A percentile compares a stretch with the other conserved stretches of the same genome.
phyloP scores from a whole-genome alignment of 164 flowering plant species.

The Stephania cephalantha region DNA sequence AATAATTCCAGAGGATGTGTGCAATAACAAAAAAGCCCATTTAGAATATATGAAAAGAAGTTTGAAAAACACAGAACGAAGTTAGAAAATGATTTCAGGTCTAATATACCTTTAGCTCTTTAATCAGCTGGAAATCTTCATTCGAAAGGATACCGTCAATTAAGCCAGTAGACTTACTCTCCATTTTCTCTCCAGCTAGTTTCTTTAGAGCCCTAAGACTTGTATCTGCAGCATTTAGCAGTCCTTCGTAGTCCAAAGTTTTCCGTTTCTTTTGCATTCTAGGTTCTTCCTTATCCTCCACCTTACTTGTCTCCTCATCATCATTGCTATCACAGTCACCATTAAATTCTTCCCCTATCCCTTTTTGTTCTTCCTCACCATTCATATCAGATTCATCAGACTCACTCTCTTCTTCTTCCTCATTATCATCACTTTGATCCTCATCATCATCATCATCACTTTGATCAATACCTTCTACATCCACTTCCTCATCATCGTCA shows the following conservation, averaged over 20 bases:
- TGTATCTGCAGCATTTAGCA: slow-evolving; percentile 46
- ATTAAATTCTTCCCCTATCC: slow-evolving; percentile 10
- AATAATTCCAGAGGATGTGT: not conserved
- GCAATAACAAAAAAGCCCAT: not conserved
- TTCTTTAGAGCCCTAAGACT: slow-evolving; percentile 82
- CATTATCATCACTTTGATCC: slow-evolving; percentile 9
- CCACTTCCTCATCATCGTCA: slow-evolving; percentile 6
- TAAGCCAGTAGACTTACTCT: slow-evolving; percentile 20
- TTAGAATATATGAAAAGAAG: not conserved
- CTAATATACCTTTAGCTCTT: slow-evolving; percentile 57
- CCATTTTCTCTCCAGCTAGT: slow-evolving; percentile 40
- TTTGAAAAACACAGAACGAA: not conserved
- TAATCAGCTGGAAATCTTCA: slow-evolving; percentile 79
- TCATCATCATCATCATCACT: slow-evolving; percentile 15
- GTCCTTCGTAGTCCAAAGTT: slow-evolving; percentile 45
- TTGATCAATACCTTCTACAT: slow-evolving; percentile 15
- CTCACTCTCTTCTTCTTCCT: slow-evolving; percentile 17
- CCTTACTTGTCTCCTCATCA: slow-evolving; percentile 18
- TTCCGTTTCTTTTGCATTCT: slow-evolving; percentile 64
- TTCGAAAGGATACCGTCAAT: slow-evolving; percentile 76
- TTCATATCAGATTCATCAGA: slow-evolving; percentile 16
- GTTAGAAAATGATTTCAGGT: not conserved
- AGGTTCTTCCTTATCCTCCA: slow-evolving; percentile 17
- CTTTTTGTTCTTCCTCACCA: slow-evolving; percentile 17
- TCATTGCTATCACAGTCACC: slow-evolving; percentile 21